Percentiles rank a stretch among this genome's conserved stretches.
These are phyloP conservation scores for Boletus tylopilopsis DNA, from an alignment of 768 basidiomycete species.

Conservation along the genomic window DNA sequence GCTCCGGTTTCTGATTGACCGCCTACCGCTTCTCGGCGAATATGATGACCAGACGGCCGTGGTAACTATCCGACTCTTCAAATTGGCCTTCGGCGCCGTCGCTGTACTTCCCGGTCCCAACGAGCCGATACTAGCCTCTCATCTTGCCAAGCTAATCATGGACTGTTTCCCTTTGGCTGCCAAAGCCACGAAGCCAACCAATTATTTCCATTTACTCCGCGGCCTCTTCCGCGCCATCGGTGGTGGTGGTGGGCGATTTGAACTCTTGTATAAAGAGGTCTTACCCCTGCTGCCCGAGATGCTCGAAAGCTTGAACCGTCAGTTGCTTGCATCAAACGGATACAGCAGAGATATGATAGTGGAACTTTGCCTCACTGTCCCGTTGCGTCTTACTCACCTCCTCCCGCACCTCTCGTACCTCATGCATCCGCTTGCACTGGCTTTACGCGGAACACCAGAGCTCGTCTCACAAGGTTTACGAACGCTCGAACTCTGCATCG, in stretches of 20 bases:
- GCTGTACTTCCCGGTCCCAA: slow-evolving; percentile 67
- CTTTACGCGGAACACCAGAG: slow-evolving; percentile 82
- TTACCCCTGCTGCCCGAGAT: slow-evolving; percentile 95
- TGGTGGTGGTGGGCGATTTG: slow-evolving; percentile 89
- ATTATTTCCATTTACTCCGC: slow-evolving; percentile 90
- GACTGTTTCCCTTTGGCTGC: slow-evolving; percentile 93
- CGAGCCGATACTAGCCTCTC: slow-evolving; percentile 90
- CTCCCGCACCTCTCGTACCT: slow-evolving; percentile 92
- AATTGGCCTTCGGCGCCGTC: slow-evolving; percentile 91
- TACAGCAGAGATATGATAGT: slow-evolving; percentile 87
- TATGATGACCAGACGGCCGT: slow-evolving; percentile 78
- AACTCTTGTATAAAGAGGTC: slow-evolving; percentile 93
- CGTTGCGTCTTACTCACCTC: slow-evolving; percentile 90
- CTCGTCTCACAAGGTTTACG: slow-evolving; percentile 93
- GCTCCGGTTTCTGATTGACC: slow-evolving; percentile 78
- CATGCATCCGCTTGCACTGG: slow-evolving; percentile 93
- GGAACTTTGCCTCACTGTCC: slow-evolving; percentile 95
- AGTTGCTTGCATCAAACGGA: slow-evolving; percentile 83
- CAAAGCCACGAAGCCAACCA: slow-evolving; percentile 83
- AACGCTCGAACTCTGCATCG: slow-evolving; percentile 97
- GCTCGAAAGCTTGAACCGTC: slow-evolving; percentile 90
- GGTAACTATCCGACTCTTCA: slow-evolving; percentile 87
- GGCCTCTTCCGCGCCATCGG: slow-evolving; percentile 92
- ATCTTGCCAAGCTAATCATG: slow-evolving; percentile 91
- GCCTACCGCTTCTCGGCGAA: slow-evolving; percentile 80